Conservation (phyloP, 1,284 basidiomycete genomes). For the Boletus semigastroideus region DNA sequence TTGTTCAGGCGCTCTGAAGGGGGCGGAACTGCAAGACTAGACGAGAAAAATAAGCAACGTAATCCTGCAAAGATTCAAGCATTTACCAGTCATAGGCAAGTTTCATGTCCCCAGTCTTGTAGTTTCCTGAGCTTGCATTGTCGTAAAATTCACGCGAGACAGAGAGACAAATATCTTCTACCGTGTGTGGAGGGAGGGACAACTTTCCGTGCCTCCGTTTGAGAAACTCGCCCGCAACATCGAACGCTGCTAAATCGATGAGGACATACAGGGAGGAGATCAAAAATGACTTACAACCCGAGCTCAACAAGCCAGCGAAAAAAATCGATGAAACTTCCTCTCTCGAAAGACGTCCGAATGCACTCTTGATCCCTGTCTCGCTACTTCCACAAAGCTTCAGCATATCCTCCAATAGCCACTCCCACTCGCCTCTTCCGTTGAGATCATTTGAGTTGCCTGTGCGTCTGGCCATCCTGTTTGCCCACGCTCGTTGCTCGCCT, state of each 20-base stretch:
- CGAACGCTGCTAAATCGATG: conserved; percentile 59
- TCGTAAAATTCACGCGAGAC: conserved; percentile 90
- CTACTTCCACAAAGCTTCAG: conserved; percentile 70
- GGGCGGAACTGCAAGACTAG: conserved; percentile 73
- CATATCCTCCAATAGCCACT: conserved; percentile 87
- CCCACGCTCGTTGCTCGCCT: conserved; percentile 78
- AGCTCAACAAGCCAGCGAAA: conserved; percentile 79
- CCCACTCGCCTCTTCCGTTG: conserved; percentile 74
- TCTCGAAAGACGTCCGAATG: conserved; percentile 73
- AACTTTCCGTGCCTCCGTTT: conserved; percentile 51
- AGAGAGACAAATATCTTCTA: conserved; percentile 79
- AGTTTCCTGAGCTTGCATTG: conserved; percentile 88
- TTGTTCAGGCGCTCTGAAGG: conserved; percentile 59
- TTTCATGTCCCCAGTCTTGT: conserved; percentile 92
- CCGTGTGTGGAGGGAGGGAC: conserved; percentile 46
- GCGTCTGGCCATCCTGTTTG: conserved; percentile 81
- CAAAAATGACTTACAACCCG: conserved; percentile 74
- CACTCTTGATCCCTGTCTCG: conserved; percentile 63
- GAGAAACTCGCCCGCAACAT: conserved; percentile 70
- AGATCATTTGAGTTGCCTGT: conserved; percentile 60
- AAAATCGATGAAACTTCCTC: conserved; percentile 79
- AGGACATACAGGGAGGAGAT: conserved; percentile 9
- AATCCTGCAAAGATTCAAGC: background rate
- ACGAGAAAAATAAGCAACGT: conserved; percentile 13
- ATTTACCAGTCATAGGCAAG: conserved; percentile 90